phyloP scores from a whole-genome alignment of 1,284 basidiomycete genomes.

The Chondrostereum purpureum region DNA sequence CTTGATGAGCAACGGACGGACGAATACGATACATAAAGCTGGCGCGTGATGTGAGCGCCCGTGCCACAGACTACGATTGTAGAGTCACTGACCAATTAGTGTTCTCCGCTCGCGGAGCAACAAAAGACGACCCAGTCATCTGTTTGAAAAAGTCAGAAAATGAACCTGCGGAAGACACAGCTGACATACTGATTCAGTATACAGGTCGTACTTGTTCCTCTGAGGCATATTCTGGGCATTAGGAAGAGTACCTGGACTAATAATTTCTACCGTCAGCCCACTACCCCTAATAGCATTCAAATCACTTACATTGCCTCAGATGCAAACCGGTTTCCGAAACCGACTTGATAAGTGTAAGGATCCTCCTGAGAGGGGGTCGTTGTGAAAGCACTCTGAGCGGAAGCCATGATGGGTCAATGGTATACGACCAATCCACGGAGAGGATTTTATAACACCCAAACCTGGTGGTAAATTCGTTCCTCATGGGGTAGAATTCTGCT shows the following conservation, averaged over 20 bases:
- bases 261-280: conserved; percentile 2
- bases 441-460: too few relatives aligned
- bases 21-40: conserved; percentile 60
- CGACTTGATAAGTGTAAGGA: conserved; percentile 52
- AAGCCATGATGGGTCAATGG: conserved; percentile 17
- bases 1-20: conserved; percentile 66
- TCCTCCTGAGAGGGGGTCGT: conserved; percentile 37
- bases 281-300: neutral
- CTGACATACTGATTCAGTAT: conserved; percentile 45
- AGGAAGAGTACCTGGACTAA: conserved; percentile 47
- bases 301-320: conserved; percentile 45
- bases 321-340: conserved; percentile 47
- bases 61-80: conserved; percentile 1
- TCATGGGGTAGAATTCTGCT: too few relatives aligned
- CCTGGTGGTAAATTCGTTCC: neutral
- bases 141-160: conserved; percentile 18
- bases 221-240: conserved; percentile 57
- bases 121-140: conserved; percentile 58
- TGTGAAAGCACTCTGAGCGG: conserved; percentile 34
- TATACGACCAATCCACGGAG: too few relatives aligned
- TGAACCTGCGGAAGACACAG: neutral
- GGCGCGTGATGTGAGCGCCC: conserved; percentile 9
- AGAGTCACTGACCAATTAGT: conserved; percentile 26
- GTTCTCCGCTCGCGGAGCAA: conserved; percentile 43
- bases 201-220: conserved; percentile 54